These are phyloP conservation scores for Aschersonia sp. DNA, from an alignment of 2,329 filamentous ascomycete species.

Conservation along the genomic window DNA sequence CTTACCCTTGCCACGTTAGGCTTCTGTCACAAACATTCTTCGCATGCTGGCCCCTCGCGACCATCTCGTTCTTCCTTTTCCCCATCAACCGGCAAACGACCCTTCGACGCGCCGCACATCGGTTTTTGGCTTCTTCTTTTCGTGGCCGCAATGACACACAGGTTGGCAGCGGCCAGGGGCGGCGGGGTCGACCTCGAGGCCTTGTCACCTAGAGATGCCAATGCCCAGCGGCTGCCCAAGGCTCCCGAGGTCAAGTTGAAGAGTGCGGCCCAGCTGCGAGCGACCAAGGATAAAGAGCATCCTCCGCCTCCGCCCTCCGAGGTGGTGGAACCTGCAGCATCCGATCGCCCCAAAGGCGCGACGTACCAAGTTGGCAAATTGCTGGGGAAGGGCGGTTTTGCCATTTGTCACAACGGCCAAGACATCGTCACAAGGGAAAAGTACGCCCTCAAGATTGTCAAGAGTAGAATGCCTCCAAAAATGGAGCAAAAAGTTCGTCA, in stretches of 20 bases:
- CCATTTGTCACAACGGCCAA: conserved; percentile 64
- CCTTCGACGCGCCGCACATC: neutral
- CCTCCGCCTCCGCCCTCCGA: conserved; percentile 47
- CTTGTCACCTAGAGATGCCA: conserved; percentile 49
- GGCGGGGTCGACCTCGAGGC: conserved; percentile 41
- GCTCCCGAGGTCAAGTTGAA: conserved; percentile 34
- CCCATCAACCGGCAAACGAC: neutral
- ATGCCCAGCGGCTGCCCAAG: conserved; percentile 40
- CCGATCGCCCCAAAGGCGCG: conserved; percentile 53
- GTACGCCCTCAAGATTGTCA: conserved; percentile 71
- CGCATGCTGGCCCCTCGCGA: neutral
- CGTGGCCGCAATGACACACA: conserved; percentile 26
- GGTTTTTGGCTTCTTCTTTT: conserved; percentile 2
- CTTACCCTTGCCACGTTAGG: neutral
- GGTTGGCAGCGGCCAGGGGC: conserved; percentile 30
- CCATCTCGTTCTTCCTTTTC: conserved; percentile 1
- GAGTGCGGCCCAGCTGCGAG: conserved; percentile 35
- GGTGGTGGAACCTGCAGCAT: conserved; percentile 48
- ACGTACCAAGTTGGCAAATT: conserved; percentile 61
- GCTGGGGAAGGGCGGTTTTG: conserved; percentile 70
- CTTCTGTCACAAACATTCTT: neutral
- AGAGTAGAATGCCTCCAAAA: conserved; percentile 67
- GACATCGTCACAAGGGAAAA: conserved; percentile 50
- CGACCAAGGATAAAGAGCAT: conserved; percentile 50
- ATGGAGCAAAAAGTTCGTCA: conserved; percentile 64